Percentiles rank a stretch among this genome's conserved stretches.
Conservation (phyloP, 805 yeast genomes). For the Candida insectorum region DNA sequence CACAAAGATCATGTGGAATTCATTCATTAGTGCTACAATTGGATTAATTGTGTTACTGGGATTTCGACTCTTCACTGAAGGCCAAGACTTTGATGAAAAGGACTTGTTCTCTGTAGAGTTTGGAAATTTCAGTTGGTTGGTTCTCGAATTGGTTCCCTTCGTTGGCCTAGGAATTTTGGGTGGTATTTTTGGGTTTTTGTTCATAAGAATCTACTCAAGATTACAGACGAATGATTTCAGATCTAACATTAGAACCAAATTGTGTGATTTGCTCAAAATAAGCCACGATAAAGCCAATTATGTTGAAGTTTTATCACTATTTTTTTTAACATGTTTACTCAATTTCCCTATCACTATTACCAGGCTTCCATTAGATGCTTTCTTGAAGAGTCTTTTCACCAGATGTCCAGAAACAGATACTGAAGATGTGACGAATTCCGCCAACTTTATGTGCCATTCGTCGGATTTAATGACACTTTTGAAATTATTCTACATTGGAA, state of each 20-base stretch:
- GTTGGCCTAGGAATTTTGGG: conserved; percentile 67
- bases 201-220: conserved; percentile 45
- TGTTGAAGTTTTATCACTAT: conserved; percentile 48
- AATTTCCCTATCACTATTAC: conserved; percentile 56
- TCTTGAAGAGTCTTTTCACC: conserved; percentile 61
- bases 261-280: conserved; percentile 19
- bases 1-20: conserved; percentile 72
- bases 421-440: conserved; percentile 16
- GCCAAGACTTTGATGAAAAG: conserved; percentile 42
- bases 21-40: conserved; percentile 75
- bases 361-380: conserved; percentile 51
- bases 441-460: conserved; percentile 35
- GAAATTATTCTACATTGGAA: conserved; percentile 34
- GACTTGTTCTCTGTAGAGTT: conserved; percentile 58
- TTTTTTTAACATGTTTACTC: conserved; percentile 49
- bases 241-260: conserved; percentile 15
- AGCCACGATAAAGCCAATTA: conserved; percentile 23
- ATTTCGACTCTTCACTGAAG: conserved; percentile 37
- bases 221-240: conserved; percentile 31
- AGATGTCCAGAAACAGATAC: conserved; percentile 46
- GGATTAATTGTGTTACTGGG: conserved; percentile 58
- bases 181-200: conserved; percentile 59
- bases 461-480: conserved; percentile 21
- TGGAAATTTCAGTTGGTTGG: conserved; percentile 69
- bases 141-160: conserved; percentile 69